Evolutionary conservation across 78 protist genomes (phyloP), one percentile per base, ranked within the genome.

Genomic region (Dictyostelium purpureum): DNA sequence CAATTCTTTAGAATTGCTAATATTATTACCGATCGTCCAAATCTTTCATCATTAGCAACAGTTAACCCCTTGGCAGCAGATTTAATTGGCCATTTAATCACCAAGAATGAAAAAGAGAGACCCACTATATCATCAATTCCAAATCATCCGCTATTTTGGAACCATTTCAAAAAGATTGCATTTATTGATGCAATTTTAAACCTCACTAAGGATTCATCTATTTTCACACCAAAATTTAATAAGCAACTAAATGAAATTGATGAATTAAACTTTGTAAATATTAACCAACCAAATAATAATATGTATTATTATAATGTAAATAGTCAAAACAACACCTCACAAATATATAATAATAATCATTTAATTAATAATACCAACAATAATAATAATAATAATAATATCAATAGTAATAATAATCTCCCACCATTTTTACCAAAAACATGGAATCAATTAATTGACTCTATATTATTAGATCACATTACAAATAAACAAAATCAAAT

Each of bases 361-460:
- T n/a, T n/a, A n/a, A n/a, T n/a, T n/a, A n/a, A n/a, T n/a, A n/a
- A n/a, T n/a, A n/a, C n/a, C n/a, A n/a, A n/a, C n/a, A n/a, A n/a
- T n/a, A n/a, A n/a, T n/a, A n/a, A n/a, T n/a, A n/a, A n/a, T n/a
- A n/a, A n/a, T n/a, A n/a, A n/a, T n/a, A n/a, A n/a, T n/a, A n/a
- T n/a, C n/a, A n/a, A n/a, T n/a, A n/a, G n/a, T n/a, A n/a, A n/a
- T n/a, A n/a, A n/a, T n/a, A n/a, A n/a, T n/a, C 10, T 28, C 12
- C 6, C 31, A 61, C 69, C 69, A 61, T 61, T 61, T 61, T 31
- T 61, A 26, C 31, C 69, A 61, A 74, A 82, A 26, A 37, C 77
- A 67, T 82, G 90, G 90, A 59, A 82, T 42, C 73, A 82, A 82
- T 33, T 74, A 21, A 69, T 82, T 21, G 79, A 70, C 40, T 57